phyloP scores from a whole-genome alignment of 257 asterid species.

The Cordia subcordata region DNA sequence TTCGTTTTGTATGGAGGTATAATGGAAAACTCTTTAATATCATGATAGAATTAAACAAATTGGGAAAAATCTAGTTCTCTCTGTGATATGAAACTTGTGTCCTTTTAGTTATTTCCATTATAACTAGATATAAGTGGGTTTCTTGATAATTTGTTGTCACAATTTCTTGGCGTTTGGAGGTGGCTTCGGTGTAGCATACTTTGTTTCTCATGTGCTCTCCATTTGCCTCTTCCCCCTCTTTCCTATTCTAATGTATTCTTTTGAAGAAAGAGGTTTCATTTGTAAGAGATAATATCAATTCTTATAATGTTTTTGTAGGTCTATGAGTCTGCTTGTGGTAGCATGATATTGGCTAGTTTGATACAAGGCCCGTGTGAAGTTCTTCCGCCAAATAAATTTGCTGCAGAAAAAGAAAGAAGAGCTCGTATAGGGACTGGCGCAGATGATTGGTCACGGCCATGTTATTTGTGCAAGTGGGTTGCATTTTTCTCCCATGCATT shows the following conservation, averaged over 20 bases:
- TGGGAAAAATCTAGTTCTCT: neutral
- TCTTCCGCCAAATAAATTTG: slow-evolving; percentile 73
- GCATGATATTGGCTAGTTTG: slow-evolving; percentile 52
- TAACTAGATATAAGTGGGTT: neutral
- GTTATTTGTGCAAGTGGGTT: slow-evolving; percentile 85
- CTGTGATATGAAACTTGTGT: neutral
- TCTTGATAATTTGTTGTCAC: neutral
- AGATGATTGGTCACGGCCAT: slow-evolving; percentile 46
- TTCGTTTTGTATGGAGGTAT: no score
- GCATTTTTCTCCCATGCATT: neutral
- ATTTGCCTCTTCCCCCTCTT: no score
- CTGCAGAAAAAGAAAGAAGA: slow-evolving; percentile 71
- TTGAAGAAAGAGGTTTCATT: neutral
- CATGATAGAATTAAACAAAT: no score
- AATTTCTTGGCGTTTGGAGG: slow-evolving; percentile 59
- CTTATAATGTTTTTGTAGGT: slow-evolving; percentile 47
- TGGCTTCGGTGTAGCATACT: no score
- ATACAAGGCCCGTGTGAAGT: slow-evolving; percentile 80
- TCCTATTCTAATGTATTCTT: no score
- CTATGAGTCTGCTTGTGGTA: slow-evolving; percentile 60
- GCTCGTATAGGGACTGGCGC: slow-evolving; percentile 31
- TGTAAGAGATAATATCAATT: neutral
- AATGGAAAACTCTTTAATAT: no score
- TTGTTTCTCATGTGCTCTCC: no score
- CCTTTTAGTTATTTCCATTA: neutral